Evolutionary conservation across 495 filamentous ascomycete species (phyloP).

Genomic region (Daldinia childiae): DNA sequence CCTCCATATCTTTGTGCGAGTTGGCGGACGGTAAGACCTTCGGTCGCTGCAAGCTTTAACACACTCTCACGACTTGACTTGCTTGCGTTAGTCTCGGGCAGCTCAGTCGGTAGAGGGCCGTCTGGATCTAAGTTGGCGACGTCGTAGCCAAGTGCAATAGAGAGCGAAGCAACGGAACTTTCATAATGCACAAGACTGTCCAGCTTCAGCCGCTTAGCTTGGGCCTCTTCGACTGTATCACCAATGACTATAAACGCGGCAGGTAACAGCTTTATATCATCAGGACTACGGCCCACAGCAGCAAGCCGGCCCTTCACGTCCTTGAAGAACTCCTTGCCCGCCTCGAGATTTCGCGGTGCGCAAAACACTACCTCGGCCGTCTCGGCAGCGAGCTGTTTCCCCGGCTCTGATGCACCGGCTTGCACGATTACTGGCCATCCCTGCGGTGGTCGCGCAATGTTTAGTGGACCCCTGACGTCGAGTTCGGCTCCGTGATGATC

Average conservation of each 20-base stretch:
- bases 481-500: constrained; percentile 62
- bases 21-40: constrained; percentile 60
- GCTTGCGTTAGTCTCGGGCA: constrained; percentile 64
- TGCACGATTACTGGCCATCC: constrained; percentile 67
- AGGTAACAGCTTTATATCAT: constrained; percentile 63
- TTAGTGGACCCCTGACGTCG: constrained; percentile 58
- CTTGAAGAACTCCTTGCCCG: constrained; percentile 61
- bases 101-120: constrained; percentile 55
- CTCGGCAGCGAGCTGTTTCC: constrained; percentile 62
- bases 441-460: constrained; percentile 63
- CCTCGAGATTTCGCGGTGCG: constrained; percentile 49
- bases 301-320: constrained; percentile 61
- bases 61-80: constrained; percentile 58
- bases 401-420: constrained; percentile 64
- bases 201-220: constrained; percentile 58
- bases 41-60: constrained; percentile 53
- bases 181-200: constrained; percentile 66
- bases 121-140: constrained; percentile 60
- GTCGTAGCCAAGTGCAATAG: constrained; percentile 59
- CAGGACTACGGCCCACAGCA: constrained; percentile 53
- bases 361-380: constrained; percentile 65
- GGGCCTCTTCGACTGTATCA: constrained; percentile 59
- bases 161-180: constrained; percentile 64
- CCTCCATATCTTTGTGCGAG: constrained; percentile 62
- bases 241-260: constrained; percentile 58